Evolutionary conservation across 495 filamentous ascomycete species (phyloP).

Genomic region (Neurospora sp.): DNA sequence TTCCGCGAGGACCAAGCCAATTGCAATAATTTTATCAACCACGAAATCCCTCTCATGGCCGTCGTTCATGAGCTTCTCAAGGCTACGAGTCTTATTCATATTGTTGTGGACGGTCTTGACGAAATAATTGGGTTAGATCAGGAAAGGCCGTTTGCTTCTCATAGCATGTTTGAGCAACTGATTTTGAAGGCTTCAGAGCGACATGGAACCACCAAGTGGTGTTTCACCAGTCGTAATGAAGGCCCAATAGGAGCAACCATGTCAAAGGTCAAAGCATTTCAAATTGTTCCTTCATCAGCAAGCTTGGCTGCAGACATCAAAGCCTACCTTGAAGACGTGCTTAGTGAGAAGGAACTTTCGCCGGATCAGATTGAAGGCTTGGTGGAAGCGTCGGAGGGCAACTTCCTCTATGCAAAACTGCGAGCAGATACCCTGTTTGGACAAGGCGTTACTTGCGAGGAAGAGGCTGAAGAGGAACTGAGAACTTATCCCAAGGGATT

Average conservation of each 20-base stretch:
- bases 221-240: slow-evolving; percentile 19
- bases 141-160: slow-evolving; percentile 3
- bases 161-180: slow-evolving; percentile 6
- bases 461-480: slow-evolving; percentile 16
- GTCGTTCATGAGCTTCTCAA: slow-evolving; percentile 19
- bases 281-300: background rate
- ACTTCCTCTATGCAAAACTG: slow-evolving; percentile 21
- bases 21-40: background rate
- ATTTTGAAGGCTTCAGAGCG: slow-evolving; percentile 3
- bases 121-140: slow-evolving; percentile 10
- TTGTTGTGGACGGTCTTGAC: slow-evolving; percentile 28
- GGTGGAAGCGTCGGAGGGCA: slow-evolving; percentile 14
- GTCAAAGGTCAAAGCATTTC: slow-evolving; percentile 4
- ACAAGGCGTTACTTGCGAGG: slow-evolving; percentile 12
- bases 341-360: background rate
- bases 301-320: slow-evolving; percentile 6
- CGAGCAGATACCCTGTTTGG: slow-evolving; percentile 13
- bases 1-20: background rate
- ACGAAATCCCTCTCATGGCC: background rate
- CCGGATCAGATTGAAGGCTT: background rate
- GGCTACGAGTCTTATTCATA: slow-evolving; percentile 13
- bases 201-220: slow-evolving; percentile 25
- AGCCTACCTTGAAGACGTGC: slow-evolving; percentile 12
- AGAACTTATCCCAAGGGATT: slow-evolving; percentile 17
- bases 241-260: slow-evolving; percentile 15